A percentile compares a stretch with the other conserved stretches of the same genome.
phyloP scores from a whole-genome alignment of 1,284 basidiomycete species.

The Cryptococcus wingfieldii region DNA sequence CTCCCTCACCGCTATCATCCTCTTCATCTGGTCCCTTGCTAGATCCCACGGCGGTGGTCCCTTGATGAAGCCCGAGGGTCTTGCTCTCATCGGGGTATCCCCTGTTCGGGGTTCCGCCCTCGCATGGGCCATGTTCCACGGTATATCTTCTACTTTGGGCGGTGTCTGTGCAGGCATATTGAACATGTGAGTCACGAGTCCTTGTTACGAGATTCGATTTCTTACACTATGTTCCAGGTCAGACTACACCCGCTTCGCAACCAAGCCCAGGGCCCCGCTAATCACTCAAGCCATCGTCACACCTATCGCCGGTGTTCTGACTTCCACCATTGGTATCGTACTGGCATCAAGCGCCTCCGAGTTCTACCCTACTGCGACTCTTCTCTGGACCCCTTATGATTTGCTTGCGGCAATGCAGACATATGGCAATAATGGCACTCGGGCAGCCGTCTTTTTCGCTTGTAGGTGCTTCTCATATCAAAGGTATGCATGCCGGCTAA shows the following conservation, averaged over 20 bases:
- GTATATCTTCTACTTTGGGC: conserved; percentile 27
- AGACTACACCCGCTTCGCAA: conserved; percentile 35
- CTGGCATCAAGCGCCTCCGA: conserved; percentile 41
- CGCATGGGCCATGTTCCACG: conserved; percentile 48
- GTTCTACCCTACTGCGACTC: conserved; percentile 41
- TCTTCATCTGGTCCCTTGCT: conserved; percentile 46
- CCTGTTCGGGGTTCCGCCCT: conserved; percentile 30
- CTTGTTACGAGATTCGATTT: neutral
- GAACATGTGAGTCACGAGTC: neutral
- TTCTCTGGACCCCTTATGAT: conserved; percentile 46
- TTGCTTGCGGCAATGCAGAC: conserved; percentile 41
- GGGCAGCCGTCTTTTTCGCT: conserved; percentile 49
- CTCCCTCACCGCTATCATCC: conserved; percentile 37
- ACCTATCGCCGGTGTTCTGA: conserved; percentile 41
- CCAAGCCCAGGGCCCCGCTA: conserved; percentile 22
- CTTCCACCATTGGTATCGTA: conserved; percentile 48
- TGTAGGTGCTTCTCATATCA: conserved; percentile 10
- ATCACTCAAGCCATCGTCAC: conserved; percentile 31
- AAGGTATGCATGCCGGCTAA: neutral
- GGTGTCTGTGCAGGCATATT: conserved; percentile 31
- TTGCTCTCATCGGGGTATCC: conserved; percentile 22
- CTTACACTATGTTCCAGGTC: conserved; percentile 10
- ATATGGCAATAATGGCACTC: conserved; percentile 32
- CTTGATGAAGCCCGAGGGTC: conserved; percentile 32
- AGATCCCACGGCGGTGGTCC: conserved; percentile 44